Conservation (phyloP, 306 rosid genomes). For the Datisca glomerata region DNA sequence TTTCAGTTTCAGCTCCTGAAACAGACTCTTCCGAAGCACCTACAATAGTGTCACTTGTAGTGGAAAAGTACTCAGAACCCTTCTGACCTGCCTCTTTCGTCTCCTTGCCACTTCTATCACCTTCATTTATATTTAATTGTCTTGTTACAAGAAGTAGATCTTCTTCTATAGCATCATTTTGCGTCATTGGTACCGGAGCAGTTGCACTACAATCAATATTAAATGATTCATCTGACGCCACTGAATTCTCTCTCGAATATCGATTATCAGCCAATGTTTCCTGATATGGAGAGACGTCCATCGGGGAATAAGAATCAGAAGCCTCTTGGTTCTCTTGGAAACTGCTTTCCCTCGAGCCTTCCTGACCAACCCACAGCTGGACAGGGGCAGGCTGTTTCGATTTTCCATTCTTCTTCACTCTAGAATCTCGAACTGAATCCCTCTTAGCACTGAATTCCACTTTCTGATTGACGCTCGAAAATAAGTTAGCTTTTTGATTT, state of each 20-base stretch:
- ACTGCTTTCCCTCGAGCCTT: slow-evolving; percentile 30
- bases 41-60: slow-evolving; percentile 25
- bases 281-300: slow-evolving; percentile 84
- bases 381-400: slow-evolving; percentile 24
- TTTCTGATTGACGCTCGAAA: slow-evolving; percentile 24
- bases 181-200: slow-evolving; percentile 24
- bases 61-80: slow-evolving; percentile 13
- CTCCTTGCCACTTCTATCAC: slow-evolving; percentile 16
- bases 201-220: slow-evolving; percentile 19
- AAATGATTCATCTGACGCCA: slow-evolving; percentile 42
- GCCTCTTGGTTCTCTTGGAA: slow-evolving; percentile 29
- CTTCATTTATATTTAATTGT: slow-evolving; percentile 33
- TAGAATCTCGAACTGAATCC: slow-evolving; percentile 31
- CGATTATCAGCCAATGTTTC: slow-evolving; percentile 45
- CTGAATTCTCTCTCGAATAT: slow-evolving; percentile 45
- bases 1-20: slow-evolving; percentile 69
- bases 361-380: slow-evolving; percentile 32
- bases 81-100: slow-evolving; percentile 19
- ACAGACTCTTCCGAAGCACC: slow-evolving; percentile 35
- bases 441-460: slow-evolving; percentile 37
- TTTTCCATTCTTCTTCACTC: slow-evolving; percentile 41
- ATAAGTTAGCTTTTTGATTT: slow-evolving; percentile 18
- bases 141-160: slow-evolving; percentile 44
- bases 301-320: slow-evolving; percentile 61
- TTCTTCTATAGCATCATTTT: slow-evolving; percentile 42